Evolutionary conservation across 2,329 filamentous ascomycete genomes (phyloP).

Genomic region (Tolypocladium nubicola): DNA sequence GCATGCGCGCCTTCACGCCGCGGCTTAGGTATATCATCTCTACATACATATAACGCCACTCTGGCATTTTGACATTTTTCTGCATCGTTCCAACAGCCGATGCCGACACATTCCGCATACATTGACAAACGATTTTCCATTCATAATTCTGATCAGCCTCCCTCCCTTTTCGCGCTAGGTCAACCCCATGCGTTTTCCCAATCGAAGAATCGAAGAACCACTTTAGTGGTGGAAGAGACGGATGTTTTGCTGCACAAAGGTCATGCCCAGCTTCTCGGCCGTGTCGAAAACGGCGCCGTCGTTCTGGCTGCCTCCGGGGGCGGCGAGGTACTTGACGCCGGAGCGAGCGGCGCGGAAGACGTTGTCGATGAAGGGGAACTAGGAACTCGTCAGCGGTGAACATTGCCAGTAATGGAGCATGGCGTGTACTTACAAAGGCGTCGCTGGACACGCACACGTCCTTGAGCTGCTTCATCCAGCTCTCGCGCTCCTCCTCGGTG

Average conservation of each 20-base stretch:
- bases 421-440: conserved; percentile 69
- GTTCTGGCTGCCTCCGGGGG: conserved; percentile 83
- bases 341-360: conserved; percentile 84
- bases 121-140: background rate
- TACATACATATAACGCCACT: background rate
- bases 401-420: background rate
- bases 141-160: background rate
- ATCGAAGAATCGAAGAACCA: background rate
- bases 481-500: conserved; percentile 70
- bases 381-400: background rate
- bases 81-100: background rate
- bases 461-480: conserved; percentile 73
- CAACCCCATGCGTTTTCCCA: background rate
- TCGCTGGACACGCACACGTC: conserved; percentile 85
- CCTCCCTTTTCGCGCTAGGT: background rate
- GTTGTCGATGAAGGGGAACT: conserved; percentile 99
- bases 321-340: conserved; percentile 91
- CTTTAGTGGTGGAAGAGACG: conserved; percentile 91
- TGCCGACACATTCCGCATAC: background rate
- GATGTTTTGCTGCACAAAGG: conserved; percentile 89
- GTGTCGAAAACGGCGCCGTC: conserved; percentile 75
- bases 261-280: conserved; percentile 83
- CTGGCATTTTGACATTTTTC: background rate
- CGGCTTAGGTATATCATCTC: background rate
- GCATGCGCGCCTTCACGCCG: background rate